phyloP scores from a whole-genome alignment of 1,139 yeast species.

The Pneumocystis oryctolagi region DNA sequence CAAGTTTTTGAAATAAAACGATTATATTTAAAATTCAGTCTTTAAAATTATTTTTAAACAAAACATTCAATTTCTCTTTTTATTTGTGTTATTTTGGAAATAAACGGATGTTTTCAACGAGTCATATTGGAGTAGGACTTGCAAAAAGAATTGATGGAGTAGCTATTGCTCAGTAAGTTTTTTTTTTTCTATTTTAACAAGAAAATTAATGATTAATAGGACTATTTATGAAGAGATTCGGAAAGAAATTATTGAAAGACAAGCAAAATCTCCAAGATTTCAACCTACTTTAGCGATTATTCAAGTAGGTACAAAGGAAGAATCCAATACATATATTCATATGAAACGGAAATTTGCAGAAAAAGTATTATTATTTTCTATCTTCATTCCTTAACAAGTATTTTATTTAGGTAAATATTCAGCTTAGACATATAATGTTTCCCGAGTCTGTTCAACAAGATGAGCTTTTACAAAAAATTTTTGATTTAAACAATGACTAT shows the following conservation, averaged over 20 bases:
- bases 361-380: conserved; percentile 12
- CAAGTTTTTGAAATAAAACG: no score
- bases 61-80: background rate
- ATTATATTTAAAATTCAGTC: background rate
- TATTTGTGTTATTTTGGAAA: background rate
- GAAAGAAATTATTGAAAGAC: conserved; percentile 40
- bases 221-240: conserved; percentile 4
- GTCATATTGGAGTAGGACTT: background rate
- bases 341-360: conserved; percentile 89
- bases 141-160: background rate
- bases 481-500: conserved; percentile 39
- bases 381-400: background rate
- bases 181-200: background rate
- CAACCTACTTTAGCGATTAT: conserved; percentile 67
- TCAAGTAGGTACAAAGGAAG: conserved; percentile 84
- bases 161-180: background rate
- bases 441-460: background rate
- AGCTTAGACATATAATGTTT: background rate
- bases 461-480: background rate
- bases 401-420: background rate
- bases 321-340: conserved; percentile 83
- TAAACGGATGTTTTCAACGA: background rate
- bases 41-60: background rate
- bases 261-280: conserved; percentile 44
- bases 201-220: no score